Percentiles rank a stretch among this genome's conserved stretches.
These are phyloP conservation scores for Ceratobasidium sp. DNA, from an alignment of 1,284 basidiomycete genomes.

Conservation along the genomic window DNA sequence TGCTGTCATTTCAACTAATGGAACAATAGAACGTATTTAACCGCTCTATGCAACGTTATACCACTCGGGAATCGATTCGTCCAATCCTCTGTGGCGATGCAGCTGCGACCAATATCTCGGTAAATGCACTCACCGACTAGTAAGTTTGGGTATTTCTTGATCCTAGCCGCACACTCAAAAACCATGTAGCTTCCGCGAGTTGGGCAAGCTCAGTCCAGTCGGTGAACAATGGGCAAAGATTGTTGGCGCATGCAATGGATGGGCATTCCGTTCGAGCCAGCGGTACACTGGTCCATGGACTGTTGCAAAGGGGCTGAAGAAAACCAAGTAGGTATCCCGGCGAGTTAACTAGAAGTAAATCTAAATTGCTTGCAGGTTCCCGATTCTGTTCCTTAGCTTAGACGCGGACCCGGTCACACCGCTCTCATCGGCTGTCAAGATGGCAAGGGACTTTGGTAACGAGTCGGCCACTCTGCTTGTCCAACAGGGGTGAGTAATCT, in stretches of 20 bases:
- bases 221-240: slow-evolving; percentile 47
- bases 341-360: not conserved
- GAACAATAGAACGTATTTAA: no score
- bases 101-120: slow-evolving; percentile 20
- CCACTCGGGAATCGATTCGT: not conserved
- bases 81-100: slow-evolving; percentile 51
- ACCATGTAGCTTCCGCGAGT: slow-evolving; percentile 28
- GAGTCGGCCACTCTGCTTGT: no score
- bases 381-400: slow-evolving; percentile 51
- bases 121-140: slow-evolving; percentile 5
- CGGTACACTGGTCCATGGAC: slow-evolving; percentile 50
- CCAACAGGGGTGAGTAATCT: slow-evolving; percentile 49
- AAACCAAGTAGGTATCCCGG: slow-evolving; percentile 44
- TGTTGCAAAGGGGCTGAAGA: no score
- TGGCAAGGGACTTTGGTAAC: slow-evolving; percentile 50
- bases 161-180: not conserved
- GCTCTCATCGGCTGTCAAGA: slow-evolving; percentile 47
- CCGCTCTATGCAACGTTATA: not conserved
- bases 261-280: slow-evolving; percentile 45
- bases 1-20: not conserved
- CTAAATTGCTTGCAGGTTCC: slow-evolving; percentile 45
- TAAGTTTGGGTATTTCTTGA: not conserved
- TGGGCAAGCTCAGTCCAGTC: slow-evolving; percentile 37
- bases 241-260: slow-evolving; percentile 41
- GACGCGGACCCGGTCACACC: slow-evolving; percentile 53